Base-by-base conservation (phyloP, 352 stramenopile genomes). In the Achlya hypogyna region DNA sequence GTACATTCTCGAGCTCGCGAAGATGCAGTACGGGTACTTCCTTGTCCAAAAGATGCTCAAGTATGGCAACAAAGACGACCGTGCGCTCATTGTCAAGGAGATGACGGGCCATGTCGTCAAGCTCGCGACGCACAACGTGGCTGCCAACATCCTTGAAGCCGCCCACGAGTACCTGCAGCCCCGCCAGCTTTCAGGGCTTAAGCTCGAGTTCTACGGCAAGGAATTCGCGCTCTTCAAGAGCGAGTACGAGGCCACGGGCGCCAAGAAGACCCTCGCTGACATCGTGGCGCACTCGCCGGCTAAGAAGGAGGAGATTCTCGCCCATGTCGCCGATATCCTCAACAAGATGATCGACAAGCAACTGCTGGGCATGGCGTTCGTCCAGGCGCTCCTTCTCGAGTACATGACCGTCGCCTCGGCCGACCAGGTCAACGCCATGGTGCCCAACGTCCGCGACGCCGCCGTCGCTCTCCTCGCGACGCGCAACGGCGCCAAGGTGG, bases 11-110 rank as follows among this genome's bases (percentile, higher is more conserved):
- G 92, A 98, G 52, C 65, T 99, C 27, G 81, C 87, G 70, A 98
- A 98, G 84, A 96, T 92, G 78, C 95, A 98, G 72, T 98, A 99
- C 76, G 90, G 86, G n/a, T 92, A 93, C 81, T 98, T 98, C 76
- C 76, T 97, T n/a, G 93, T 98, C 64, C 84, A 98, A 59, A 98
- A 98, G 74, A 92, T 98, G 74, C 96, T 98, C 76, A 93, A 97
- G 71, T 98, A 98, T 77, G 92, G 90, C 69, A 78, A 74, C 54
- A 81, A 81, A 29, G 75, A 91, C 47, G 81, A 96, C 66, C 87
- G 89, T 38, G 80, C 77, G 25, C 69, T 73, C 16, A 84, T 94
- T 58, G 77, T 92, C 62, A 96, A 98, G 87, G 87, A 91, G 71
- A 79, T 98, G 51, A 97, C 93, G 32, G 95, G 93, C 51, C 78